Evolutionary conservation across 1,139 yeast species (phyloP).

Genomic region (Yamadazyma taylorii): DNA sequence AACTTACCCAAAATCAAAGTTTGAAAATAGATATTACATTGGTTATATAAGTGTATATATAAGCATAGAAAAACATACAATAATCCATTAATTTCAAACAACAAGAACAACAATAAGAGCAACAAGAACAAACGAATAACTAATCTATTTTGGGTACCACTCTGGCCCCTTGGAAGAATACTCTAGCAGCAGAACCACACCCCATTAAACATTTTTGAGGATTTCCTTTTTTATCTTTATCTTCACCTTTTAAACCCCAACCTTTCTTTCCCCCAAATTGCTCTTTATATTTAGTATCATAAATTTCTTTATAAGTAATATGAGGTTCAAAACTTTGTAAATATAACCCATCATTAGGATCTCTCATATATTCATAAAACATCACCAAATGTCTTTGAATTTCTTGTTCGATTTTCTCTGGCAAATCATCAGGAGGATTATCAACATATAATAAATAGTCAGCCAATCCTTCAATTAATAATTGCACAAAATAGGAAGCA

Average conservation of each 20-base stretch:
- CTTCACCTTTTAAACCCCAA: slow-evolving; percentile 52
- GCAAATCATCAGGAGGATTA: slow-evolving; percentile 42
- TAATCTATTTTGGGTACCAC: slow-evolving; percentile 38
- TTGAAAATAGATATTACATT: slow-evolving; percentile 16
- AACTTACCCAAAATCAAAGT: slow-evolving; percentile 65
- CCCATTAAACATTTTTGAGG: slow-evolving; percentile 63
- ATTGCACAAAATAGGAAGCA: slow-evolving; percentile 61
- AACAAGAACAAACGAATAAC: neutral
- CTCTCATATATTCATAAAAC: slow-evolving; percentile 58
- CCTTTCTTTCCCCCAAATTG: slow-evolving; percentile 59
- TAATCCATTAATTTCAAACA: neutral
- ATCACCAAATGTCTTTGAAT: slow-evolving; percentile 50
- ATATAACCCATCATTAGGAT: slow-evolving; percentile 60
- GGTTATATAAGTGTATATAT: no score
- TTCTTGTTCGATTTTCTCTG: slow-evolving; percentile 41
- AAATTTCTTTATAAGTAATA: slow-evolving; percentile 50
- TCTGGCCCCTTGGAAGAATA: slow-evolving; percentile 69
- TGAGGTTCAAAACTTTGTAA: slow-evolving; percentile 64
- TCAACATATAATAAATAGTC: slow-evolving; percentile 55
- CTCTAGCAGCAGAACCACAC: slow-evolving; percentile 65
- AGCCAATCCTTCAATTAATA: slow-evolving; percentile 67
- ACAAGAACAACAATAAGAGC: slow-evolving; percentile 2
- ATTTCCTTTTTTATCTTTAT: slow-evolving; percentile 36
- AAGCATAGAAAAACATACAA: neutral
- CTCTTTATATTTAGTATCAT: slow-evolving; percentile 48